Percentiles rank a stretch among this genome's conserved stretches.
Conservation (phyloP, 1,284 basidiomycete species). For the Meripilus lineatus region DNA sequence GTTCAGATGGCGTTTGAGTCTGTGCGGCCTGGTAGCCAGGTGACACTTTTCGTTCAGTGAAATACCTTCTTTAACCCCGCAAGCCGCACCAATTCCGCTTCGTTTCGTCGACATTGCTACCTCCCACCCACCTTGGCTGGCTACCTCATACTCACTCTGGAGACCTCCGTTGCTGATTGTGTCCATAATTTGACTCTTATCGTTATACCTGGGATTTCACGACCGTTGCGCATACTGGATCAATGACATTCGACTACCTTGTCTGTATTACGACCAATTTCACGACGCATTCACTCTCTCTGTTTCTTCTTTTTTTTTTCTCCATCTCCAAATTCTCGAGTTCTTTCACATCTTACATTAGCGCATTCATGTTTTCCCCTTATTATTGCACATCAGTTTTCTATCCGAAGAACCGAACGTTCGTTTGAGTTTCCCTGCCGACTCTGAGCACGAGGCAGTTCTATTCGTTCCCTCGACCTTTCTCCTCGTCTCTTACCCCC, state of each 20-base stretch:
- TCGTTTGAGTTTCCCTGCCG: not conserved
- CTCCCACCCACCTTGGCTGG: constrained; percentile 7
- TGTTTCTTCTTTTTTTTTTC: not conserved
- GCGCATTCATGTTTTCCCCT: not conserved
- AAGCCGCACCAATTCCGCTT: constrained; percentile 1
- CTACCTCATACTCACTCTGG: constrained; percentile 5
- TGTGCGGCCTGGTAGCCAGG: constrained; percentile 66
- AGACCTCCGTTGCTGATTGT: constrained; percentile 9
- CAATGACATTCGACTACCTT: no score
- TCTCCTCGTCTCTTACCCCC: no score
- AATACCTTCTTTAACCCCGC: constrained; percentile 1
- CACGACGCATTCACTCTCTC: not conserved
- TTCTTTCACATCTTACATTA: not conserved
- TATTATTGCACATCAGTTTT: not conserved
- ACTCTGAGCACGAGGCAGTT: not conserved
- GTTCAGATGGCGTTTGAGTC: constrained; percentile 88
- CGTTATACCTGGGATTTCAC: constrained; percentile 8
- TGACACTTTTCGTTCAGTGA: constrained; percentile 72
- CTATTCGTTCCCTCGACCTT: not conserved
- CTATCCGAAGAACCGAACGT: not conserved
- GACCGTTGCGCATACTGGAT: constrained; percentile 2
- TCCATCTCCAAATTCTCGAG: not conserved
- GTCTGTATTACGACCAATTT: not conserved
- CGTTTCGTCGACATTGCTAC: constrained; percentile 4
- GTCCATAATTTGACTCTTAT: constrained; percentile 7